Conservation (phyloP, 2,329 filamentous ascomycete genomes). For the Nigrospora oryzae region DNA sequence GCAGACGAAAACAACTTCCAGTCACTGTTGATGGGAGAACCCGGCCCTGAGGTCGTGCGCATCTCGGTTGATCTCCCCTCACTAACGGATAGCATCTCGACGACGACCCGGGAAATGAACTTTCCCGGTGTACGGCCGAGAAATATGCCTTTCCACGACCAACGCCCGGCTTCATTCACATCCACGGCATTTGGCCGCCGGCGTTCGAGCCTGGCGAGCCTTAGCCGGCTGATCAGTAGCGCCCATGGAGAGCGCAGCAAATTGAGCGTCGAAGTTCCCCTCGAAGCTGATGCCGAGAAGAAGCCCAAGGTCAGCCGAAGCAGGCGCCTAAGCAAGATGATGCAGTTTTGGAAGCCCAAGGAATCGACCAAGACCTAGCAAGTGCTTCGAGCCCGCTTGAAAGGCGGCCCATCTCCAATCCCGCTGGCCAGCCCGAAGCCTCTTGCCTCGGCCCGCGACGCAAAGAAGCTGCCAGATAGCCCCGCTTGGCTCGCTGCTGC, state of each 20-base stretch:
- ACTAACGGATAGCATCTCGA: conserved; percentile 66
- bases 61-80: conserved; percentile 69
- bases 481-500: too few species aligned
- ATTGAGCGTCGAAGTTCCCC: conserved; percentile 58
- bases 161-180: conserved; percentile 55
- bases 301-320: conserved; percentile 54
- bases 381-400: conserved; percentile 3
- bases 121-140: conserved; percentile 28
- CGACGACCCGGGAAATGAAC: conserved; percentile 62
- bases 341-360: conserved; percentile 70
- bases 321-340: conserved; percentile 63
- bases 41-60: conserved; percentile 59
- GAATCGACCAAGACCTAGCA: conserved; percentile 22
- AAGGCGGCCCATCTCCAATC: too few species aligned
- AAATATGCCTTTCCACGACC: conserved; percentile 38
- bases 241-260: conserved; percentile 70
- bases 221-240: conserved; percentile 68
- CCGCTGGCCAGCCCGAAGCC: neutral
- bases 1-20: conserved; percentile 64
- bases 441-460: conserved; percentile 3
- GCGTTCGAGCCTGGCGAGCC: conserved; percentile 66
- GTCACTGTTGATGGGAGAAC: conserved; percentile 65
- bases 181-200: conserved; percentile 58
- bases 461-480: neutral
- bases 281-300: conserved; percentile 47